Evolutionary conservation across 176 grass and related monocot species (phyloP).

Genomic region (Sorghum bicolor): DNA sequence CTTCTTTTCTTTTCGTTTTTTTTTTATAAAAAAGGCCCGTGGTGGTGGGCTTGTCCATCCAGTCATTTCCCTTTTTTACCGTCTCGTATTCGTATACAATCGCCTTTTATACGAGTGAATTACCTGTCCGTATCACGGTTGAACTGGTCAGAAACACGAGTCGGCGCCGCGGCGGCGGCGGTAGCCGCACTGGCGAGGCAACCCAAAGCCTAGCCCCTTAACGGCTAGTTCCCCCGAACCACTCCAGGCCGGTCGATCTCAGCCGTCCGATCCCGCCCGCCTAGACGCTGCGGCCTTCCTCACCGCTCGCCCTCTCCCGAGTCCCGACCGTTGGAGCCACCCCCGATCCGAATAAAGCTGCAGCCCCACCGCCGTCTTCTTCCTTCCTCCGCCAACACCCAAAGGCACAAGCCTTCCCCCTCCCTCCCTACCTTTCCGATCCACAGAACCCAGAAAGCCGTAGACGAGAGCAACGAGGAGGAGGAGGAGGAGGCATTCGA

Average conservation of each 20-base stretch:
- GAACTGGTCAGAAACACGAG: too few relatives aligned
- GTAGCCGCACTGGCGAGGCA: neutral
- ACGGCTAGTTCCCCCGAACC: slow-evolving; percentile 45
- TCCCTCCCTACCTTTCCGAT: neutral
- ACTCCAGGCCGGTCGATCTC: neutral
- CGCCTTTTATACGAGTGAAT: too few relatives aligned
- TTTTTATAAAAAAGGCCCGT: neutral
- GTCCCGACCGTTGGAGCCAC: slow-evolving; percentile 51
- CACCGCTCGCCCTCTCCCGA: slow-evolving; percentile 8
- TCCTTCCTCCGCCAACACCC: neutral
- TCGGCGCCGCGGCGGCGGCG: too few relatives aligned
- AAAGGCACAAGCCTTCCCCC: neutral
- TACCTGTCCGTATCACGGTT: too few relatives aligned
- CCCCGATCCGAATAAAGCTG: neutral
- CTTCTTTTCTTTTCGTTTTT: neutral
- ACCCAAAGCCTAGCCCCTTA: neutral
- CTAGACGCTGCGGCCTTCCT: slow-evolving; percentile 14
- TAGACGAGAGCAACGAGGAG: neutral
- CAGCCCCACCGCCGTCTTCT: neutral
- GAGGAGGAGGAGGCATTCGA: neutral
- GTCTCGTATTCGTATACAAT: too few relatives aligned
- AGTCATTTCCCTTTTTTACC: neutral
- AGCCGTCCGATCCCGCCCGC: slow-evolving; percentile 33
- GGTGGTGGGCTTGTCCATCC: neutral
- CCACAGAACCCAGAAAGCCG: neutral